Conservation (phyloP, 495 filamentous ascomycete genomes). For the Podospora pseudopauciseta region DNA sequence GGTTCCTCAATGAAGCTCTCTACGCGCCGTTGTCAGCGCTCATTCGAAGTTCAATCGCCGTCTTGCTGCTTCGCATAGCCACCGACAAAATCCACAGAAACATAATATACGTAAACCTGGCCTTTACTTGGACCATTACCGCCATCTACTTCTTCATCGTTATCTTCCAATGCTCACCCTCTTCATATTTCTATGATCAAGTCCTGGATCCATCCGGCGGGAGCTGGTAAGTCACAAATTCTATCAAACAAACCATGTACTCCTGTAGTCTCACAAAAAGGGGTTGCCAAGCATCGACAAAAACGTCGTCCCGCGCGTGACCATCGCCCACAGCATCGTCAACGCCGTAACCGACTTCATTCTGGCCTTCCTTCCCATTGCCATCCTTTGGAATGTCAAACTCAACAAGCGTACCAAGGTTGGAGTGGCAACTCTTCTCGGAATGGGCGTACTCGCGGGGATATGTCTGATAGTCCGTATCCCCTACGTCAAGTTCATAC, state of each 20-base stretch:
- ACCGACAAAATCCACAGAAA: conserved; percentile 29
- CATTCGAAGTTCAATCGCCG: conserved; percentile 38
- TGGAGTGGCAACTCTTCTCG: conserved; percentile 33
- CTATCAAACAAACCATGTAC: not conserved
- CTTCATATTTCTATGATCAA: conserved; percentile 38
- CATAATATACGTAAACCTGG: conserved; percentile 35
- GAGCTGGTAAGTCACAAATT: conserved; percentile 24
- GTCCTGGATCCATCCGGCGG: conserved; percentile 25
- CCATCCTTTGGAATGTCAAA: conserved; percentile 40
- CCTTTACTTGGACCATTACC: conserved; percentile 24
- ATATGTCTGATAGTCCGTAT: conserved; percentile 41
- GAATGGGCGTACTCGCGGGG: conserved; percentile 41
- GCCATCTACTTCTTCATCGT: conserved; percentile 39
- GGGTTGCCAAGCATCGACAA: conserved; percentile 17
- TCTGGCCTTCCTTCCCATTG: conserved; percentile 42
- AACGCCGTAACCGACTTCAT: conserved; percentile 39
- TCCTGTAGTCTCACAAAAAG: not conserved
- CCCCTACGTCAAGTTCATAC: conserved; percentile 33
- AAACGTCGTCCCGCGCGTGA: conserved; percentile 26
- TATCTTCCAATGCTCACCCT: conserved; percentile 39
- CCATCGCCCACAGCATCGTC: conserved; percentile 38
- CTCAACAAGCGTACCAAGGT: conserved; percentile 36
- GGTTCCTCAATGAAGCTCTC: conserved; percentile 34
- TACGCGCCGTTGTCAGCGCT: conserved; percentile 37
- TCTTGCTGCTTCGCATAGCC: conserved; percentile 41